Percentiles rank a stretch among this genome's conserved stretches.
These are phyloP conservation scores for Solanum hybrid DNA, from an alignment of 305 asterid genomes.

Conservation along the genomic window DNA sequence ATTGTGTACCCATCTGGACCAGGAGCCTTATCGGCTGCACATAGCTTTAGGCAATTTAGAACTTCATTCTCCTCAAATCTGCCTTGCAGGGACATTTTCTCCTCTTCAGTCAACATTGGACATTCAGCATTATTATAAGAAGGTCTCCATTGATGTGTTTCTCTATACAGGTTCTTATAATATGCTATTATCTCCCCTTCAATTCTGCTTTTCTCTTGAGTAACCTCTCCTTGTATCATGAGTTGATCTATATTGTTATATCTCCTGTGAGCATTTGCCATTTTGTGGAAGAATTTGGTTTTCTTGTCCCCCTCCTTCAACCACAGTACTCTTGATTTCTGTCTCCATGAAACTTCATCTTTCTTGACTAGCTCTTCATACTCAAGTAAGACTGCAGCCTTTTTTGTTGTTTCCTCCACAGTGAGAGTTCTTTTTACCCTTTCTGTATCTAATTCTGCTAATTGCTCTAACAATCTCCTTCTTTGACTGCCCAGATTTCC, in stretches of 20 bases:
- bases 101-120: too few species aligned
- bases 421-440: not conserved
- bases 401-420: not conserved
- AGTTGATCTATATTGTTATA: not conserved
- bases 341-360: not conserved
- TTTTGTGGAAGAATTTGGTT: not conserved
- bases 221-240: not conserved
- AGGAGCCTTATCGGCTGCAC: too few species aligned
- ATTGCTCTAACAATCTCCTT: not conserved
- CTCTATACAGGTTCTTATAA: too few species aligned
- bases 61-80: too few species aligned
- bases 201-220: too few species aligned
- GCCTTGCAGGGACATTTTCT: too few species aligned
- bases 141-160: too few species aligned
- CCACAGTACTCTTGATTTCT: not conserved
- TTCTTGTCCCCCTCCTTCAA: not conserved
- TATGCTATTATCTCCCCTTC: not conserved
- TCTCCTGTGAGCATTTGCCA: not conserved
- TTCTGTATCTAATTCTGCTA: not conserved
- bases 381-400: not conserved
- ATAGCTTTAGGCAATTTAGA: too few species aligned
- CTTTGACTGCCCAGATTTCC: not conserved
- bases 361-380: not conserved
- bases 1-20: too few species aligned
- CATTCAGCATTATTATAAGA: too few species aligned